Base-by-base conservation (phyloP, 148 eudicot species). In the Vaccinium darrowii region DNA sequence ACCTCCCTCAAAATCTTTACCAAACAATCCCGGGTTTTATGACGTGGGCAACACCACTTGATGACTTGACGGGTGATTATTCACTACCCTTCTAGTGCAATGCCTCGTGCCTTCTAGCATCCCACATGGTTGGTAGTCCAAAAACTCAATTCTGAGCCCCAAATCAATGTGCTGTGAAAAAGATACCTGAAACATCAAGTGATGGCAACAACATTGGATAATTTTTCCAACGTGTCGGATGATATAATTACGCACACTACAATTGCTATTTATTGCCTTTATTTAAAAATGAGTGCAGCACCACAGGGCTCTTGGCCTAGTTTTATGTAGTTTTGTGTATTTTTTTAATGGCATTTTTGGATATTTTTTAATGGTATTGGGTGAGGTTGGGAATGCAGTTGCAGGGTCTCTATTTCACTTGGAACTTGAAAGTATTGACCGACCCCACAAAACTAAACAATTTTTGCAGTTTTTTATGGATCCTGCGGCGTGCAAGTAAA, bases 351-450 rank as follows among this genome's bases (percentile, higher is more conserved):
- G 47, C 0, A 4, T 69, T 43, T 43, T 12, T 69, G 39, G 0
- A 18, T 13, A 30, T 27, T 69, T 69, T 69, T 69, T 9, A 27
- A 69, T 43, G 10, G 19, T 15, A 27, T 30, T 69, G 16, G 74
- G 74, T 69, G 74, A 39, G 74, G 74, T 69, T 69, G 74, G 74
- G 74, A 69, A 69, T 69, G 74, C 74, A 69, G 74, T 69, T 69
- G 74, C 39, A 69, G 74, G 19, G 18, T 69, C 74, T 69, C 74
- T 30, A 69, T 69, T 69, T 69, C 74, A 69, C 74, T 69, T 69
- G 74, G 74, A 69, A 69, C 74, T 69, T 69, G 74, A 25, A 69
- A 27, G 74, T 12, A 25, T 69, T 69, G 71, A 63, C 30, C 14
- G 71, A 63, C 27, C 27, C 71, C 71, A 63, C 71, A 63, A 9